phyloP scores from a whole-genome alignment of 768 basidiomycete species.

The Trametes cubensis region DNA sequence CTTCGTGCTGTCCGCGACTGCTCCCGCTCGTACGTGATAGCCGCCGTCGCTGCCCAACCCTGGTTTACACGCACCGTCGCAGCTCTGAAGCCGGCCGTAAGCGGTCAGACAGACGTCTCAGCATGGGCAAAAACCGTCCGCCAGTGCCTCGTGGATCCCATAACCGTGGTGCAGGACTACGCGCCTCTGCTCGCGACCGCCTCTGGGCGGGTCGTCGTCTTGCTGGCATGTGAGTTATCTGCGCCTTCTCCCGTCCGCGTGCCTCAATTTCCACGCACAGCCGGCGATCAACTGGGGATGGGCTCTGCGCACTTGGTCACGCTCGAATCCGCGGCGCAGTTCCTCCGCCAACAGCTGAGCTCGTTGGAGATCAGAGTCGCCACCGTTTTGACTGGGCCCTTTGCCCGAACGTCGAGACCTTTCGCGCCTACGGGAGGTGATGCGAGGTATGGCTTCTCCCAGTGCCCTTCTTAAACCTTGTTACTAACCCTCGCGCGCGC shows the following conservation, averaged over 20 bases:
- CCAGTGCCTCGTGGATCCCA: slow-evolving; percentile 31
- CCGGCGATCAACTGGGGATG: slow-evolving; percentile 12
- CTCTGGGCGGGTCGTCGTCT: slow-evolving; percentile 36
- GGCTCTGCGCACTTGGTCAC: slow-evolving; percentile 15
- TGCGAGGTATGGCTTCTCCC: slow-evolving; percentile 9
- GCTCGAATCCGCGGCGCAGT: slow-evolving; percentile 20
- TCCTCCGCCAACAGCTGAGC: slow-evolving; percentile 23
- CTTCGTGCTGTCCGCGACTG: slow-evolving; percentile 30
- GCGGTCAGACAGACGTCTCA: slow-evolving; percentile 18
- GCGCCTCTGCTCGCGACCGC: slow-evolving; percentile 31
- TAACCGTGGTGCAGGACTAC: slow-evolving; percentile 35
- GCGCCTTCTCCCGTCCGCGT: slow-evolving; percentile 8
- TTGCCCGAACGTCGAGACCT: slow-evolving; percentile 16
- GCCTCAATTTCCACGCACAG: slow-evolving; percentile 16
- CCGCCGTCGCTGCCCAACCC: slow-evolving; percentile 5
- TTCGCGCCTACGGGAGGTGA: background rate
- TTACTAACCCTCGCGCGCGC: slow-evolving; percentile 5
- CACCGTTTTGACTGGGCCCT: slow-evolving; percentile 17
- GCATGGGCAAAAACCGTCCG: slow-evolving; percentile 27
- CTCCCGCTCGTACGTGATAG: slow-evolving; percentile 16
- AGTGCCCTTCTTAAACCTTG: background rate
- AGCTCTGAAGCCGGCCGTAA: slow-evolving; percentile 1
- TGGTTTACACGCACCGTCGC: slow-evolving; percentile 14
- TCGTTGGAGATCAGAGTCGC: slow-evolving; percentile 28
- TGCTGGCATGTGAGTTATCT: slow-evolving; percentile 28